These are phyloP conservation scores for Ceratocystis huliohia DNA, from an alignment of 2,329 filamentous ascomycete genomes.

Conservation along the genomic window DNA sequence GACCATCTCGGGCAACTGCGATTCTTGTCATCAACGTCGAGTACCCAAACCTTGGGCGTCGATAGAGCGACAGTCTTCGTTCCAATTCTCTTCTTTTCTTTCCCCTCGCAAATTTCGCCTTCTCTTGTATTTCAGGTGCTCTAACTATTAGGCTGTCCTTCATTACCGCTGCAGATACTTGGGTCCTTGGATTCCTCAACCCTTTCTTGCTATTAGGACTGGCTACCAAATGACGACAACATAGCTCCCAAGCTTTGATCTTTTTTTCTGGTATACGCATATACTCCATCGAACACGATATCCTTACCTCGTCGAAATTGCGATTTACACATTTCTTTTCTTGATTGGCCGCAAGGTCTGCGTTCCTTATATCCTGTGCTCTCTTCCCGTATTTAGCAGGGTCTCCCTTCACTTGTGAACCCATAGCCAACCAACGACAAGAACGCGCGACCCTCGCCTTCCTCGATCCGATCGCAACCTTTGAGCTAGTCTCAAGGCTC, in stretches of 20 bases:
- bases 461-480: background rate
- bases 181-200: background rate
- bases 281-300: background rate
- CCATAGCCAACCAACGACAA: background rate
- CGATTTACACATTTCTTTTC: background rate
- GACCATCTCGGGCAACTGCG: background rate
- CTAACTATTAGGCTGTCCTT: background rate
- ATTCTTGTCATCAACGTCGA: constrained; percentile 4
- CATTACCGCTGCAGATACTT: background rate
- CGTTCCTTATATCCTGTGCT: background rate
- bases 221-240: constrained; percentile 1
- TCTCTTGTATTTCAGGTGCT: background rate
- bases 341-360: constrained; percentile 2
- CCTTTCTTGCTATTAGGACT: background rate
- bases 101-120: background rate
- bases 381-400: background rate
- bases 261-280: background rate
- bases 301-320: background rate
- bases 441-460: background rate
- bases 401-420: background rate
- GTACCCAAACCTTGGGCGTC: background rate
- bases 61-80: background rate
- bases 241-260: constrained; percentile 6
- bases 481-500: constrained; percentile 5
- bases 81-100: background rate